Conservation (phyloP, 495 filamentous ascomycete species). For the Aspergillus campestris region DNA sequence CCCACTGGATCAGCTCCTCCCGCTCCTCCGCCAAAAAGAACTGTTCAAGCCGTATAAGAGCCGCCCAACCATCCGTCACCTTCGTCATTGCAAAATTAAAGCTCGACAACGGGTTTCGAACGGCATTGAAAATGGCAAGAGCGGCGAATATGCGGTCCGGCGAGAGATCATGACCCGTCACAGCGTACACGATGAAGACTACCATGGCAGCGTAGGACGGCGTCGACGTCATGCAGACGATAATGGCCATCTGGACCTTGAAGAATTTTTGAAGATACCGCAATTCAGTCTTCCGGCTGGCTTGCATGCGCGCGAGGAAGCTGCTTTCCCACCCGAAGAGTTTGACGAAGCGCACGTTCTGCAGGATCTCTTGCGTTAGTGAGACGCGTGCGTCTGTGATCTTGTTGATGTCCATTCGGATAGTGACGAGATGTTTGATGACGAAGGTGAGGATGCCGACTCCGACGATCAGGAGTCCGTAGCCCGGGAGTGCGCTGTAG, state of each 20-base stretch:
- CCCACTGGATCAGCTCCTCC: slow-evolving; percentile 59
- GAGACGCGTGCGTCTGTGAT: slow-evolving; percentile 86
- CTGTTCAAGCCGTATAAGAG: slow-evolving; percentile 73
- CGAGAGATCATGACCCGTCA: slow-evolving; percentile 60
- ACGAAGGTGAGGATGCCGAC: slow-evolving; percentile 66
- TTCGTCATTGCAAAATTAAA: slow-evolving; percentile 83
- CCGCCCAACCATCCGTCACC: slow-evolving; percentile 80
- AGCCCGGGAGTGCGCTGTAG: slow-evolving; percentile 83
- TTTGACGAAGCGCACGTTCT: slow-evolving; percentile 89
- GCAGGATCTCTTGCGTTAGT: slow-evolving; percentile 86
- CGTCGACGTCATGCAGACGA: slow-evolving; percentile 67
- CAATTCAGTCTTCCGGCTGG: slow-evolving; percentile 69
- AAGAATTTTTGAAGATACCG: slow-evolving; percentile 68
- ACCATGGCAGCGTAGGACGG: slow-evolving; percentile 93
- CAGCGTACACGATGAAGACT: slow-evolving; percentile 84
- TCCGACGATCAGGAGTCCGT: slow-evolving; percentile 68
- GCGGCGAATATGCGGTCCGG: slow-evolving; percentile 86
- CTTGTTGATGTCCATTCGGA: slow-evolving; percentile 75
- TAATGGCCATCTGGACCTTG: slow-evolving; percentile 74
- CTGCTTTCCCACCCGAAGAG: slow-evolving; percentile 90
- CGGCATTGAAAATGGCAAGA: slow-evolving; percentile 81
- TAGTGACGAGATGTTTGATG: slow-evolving; percentile 60
- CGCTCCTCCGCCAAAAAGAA: slow-evolving; percentile 81
- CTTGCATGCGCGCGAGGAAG: slow-evolving; percentile 67
- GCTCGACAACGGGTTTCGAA: slow-evolving; percentile 83